A percentile compares a stretch with the other conserved stretches of the same genome.
Conservation (phyloP, 192 early-diverging fungal species). For the Oehlia diaphana region DNA sequence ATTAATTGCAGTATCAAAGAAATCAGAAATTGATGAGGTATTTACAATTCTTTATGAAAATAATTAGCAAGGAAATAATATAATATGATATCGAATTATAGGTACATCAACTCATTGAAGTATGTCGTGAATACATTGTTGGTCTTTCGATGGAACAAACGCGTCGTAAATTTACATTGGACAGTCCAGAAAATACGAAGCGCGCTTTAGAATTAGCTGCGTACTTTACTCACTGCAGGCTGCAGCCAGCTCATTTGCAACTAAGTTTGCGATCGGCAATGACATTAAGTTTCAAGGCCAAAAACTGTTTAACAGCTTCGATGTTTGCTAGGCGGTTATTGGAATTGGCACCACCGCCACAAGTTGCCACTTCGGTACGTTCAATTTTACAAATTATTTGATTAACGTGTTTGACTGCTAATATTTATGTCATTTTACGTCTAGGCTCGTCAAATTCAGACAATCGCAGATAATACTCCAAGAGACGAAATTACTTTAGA, state of each 20-base stretch:
- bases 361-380: constrained; percentile 72
- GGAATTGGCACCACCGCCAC: constrained; percentile 81
- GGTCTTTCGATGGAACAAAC: constrained; percentile 83
- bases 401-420: background rate
- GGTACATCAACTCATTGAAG: constrained; percentile 68
- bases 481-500: constrained; percentile 79
- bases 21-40: constrained; percentile 77
- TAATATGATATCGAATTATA: background rate
- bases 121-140: constrained; percentile 91
- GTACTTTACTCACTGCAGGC: constrained; percentile 92
- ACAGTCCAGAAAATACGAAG: constrained; percentile 61
- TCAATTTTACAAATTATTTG: background rate
- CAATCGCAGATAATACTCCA: constrained; percentile 74
- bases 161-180: constrained; percentile 63
- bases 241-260: constrained; percentile 88
- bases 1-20: constrained; percentile 68
- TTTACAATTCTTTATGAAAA: background rate
- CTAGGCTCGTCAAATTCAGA: constrained; percentile 73
- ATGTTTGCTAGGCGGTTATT: constrained; percentile 87
- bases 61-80: background rate
- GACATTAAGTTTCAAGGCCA: constrained; percentile 76
- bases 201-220: constrained; percentile 87
- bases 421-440: background rate
- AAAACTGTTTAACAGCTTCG: constrained; percentile 84
- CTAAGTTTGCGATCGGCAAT: constrained; percentile 87